Evolutionary conservation across 1,284 basidiomycete species (phyloP), one percentile per base, ranked within the genome.

Genomic region (Sporisorium reilianum): DNA sequence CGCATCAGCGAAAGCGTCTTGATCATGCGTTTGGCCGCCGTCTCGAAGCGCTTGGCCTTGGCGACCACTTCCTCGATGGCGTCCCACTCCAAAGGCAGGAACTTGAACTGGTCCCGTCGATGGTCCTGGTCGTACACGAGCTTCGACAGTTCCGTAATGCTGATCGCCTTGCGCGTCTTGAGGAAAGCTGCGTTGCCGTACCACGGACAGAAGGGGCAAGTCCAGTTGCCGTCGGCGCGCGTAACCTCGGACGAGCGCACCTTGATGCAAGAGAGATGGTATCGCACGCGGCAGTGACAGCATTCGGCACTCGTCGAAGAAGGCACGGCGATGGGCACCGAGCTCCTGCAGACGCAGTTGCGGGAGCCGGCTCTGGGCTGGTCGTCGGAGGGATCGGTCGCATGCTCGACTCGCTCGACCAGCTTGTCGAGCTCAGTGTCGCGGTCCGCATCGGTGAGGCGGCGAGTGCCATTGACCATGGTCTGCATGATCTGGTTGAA

Each of bases 261-360:
- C 41, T 78, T 77, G 45, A 82, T 73, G 65, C 81, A 82, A 14
- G 59, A 34, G 12, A 76, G 49, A 55, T 82, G 81, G 62, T 79
- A 82, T 30, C 49, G 50, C 18, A 70, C 64, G 25, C 45, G 48
- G 54, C 82, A 83, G 34, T 42, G 52, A 2, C 57, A 55, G 74
- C 82, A 83, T 41, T 65, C 62, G 7, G 62, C 71, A 6, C 57
- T 49, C n/a, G 65, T 42, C 4, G 55, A 54, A 5, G 71, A 68
- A 20, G 65, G 65, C 5, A 69, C 45, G 7, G 48, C n/a, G 30
- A 74, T 63, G 20, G 61, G 61, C 16, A 28, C 51, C 14, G 55
- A 49, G 40, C 64, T 74, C 28, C 78, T 56, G 65, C 82, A 84
- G 18, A 84, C 38, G 58, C 82, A 84, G 41, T 79, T 67, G 36